These are phyloP conservation scores for Sporothrix pallida DNA, from an alignment of 2,329 filamentous ascomycete species.

Conservation along the genomic window DNA sequence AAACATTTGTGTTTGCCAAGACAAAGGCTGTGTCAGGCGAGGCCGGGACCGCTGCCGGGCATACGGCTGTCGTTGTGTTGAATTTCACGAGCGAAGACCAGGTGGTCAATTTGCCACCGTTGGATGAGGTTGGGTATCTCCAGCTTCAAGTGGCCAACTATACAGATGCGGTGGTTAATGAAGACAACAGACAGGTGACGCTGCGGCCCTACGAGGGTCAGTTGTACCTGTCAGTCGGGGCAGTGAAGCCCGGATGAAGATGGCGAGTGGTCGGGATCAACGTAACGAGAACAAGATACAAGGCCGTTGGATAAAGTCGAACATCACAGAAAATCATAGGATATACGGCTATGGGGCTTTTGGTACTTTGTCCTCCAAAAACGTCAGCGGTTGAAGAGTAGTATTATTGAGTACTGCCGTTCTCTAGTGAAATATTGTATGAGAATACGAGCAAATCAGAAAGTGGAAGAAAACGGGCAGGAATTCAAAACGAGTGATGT, in stretches of 20 bases:
- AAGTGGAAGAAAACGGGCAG: neutral
- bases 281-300: no score
- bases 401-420: neutral
- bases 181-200: constrained; percentile 30
- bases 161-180: constrained; percentile 38
- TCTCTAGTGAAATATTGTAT: neutral
- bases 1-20: constrained; percentile 55
- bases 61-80: constrained; percentile 46
- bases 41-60: constrained; percentile 20
- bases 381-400: neutral
- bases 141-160: constrained; percentile 44
- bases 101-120: constrained; percentile 40
- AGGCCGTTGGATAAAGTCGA: no score
- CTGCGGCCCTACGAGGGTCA: constrained; percentile 48
- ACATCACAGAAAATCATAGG: no score
- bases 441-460: neutral
- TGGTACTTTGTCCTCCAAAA: neutral
- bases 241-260: neutral
- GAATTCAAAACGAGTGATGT: no score
- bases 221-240: constrained; percentile 41
- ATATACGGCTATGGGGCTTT: neutral
- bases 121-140: constrained; percentile 36
- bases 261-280: no score
- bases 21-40: constrained; percentile 34
- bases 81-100: constrained; percentile 53